A percentile compares a stretch with the other conserved stretches of the same genome.
phyloP scores from a whole-genome alignment of 192 early-diverging fungal genomes.

The Backusella sp. region DNA sequence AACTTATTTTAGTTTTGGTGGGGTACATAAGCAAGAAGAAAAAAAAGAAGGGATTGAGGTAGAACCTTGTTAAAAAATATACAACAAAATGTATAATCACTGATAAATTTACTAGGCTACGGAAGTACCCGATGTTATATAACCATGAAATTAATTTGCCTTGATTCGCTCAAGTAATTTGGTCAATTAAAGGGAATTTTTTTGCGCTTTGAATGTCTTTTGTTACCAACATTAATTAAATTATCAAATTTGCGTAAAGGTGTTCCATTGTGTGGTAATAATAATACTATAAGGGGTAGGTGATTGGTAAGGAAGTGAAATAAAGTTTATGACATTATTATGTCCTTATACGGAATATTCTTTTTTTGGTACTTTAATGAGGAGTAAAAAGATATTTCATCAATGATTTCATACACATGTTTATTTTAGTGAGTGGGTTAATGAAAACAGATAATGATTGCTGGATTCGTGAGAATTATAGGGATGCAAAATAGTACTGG shows the following conservation, averaged over 20 bases:
- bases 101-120: conserved; percentile 2
- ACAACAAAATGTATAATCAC: background rate
- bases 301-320: background rate
- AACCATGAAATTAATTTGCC: background rate
- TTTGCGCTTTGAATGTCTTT: background rate
- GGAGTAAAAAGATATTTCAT: background rate
- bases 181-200: background rate
- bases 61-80: background rate
- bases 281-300: background rate
- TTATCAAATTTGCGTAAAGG: background rate
- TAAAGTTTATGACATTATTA: background rate
- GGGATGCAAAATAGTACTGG: background rate
- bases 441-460: background rate
- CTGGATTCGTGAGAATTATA: background rate
- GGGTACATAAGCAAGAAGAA: background rate
- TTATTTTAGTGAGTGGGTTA: background rate
- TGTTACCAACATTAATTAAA: background rate
- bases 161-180: background rate
- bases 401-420: background rate
- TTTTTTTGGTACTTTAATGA: background rate
- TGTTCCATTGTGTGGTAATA: background rate
- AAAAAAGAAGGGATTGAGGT: background rate
- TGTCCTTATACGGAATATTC: background rate
- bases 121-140: background rate
- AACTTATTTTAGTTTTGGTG: background rate